Percentiles rank a stretch among this genome's conserved stretches.
phyloP scores from a whole-genome alignment of 805 yeast genomes.

The Lipomyces spencermartinsiae region DNA sequence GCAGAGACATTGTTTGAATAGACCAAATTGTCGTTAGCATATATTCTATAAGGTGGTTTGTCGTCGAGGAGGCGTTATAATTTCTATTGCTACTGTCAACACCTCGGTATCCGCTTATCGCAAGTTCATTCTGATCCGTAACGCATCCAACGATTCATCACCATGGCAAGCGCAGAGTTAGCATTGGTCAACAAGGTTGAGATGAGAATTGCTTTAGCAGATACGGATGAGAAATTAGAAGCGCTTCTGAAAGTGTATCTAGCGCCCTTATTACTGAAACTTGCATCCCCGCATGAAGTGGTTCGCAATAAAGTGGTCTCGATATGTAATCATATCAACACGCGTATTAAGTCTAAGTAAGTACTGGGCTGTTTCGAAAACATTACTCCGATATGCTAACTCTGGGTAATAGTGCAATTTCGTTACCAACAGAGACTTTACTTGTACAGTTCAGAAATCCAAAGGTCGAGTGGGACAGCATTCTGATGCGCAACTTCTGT shows the following conservation, averaged over 20 bases:
- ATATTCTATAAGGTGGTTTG: background rate
- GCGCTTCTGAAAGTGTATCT: conserved; percentile 65
- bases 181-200: conserved; percentile 70
- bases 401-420: conserved; percentile 45
- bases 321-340: conserved; percentile 68
- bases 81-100: background rate
- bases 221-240: conserved; percentile 68
- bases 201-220: conserved; percentile 77
- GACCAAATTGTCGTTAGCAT: background rate
- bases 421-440: conserved; percentile 68
- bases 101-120: background rate
- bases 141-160: background rate
- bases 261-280: conserved; percentile 78
- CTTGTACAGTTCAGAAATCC: conserved; percentile 69
- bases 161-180: conserved; percentile 55
- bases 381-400: background rate
- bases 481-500: conserved; percentile 29
- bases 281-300: conserved; percentile 69
- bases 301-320: conserved; percentile 74
- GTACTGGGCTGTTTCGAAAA: conserved; percentile 12
- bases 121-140: background rate
- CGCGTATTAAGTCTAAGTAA: conserved; percentile 60
- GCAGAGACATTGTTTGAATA: background rate
- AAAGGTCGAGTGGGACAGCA: conserved; percentile 42
- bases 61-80: background rate